These are phyloP conservation scores for Fusarium multiceps DNA, from an alignment of 2,329 filamentous ascomycete genomes.

Conservation along the genomic window DNA sequence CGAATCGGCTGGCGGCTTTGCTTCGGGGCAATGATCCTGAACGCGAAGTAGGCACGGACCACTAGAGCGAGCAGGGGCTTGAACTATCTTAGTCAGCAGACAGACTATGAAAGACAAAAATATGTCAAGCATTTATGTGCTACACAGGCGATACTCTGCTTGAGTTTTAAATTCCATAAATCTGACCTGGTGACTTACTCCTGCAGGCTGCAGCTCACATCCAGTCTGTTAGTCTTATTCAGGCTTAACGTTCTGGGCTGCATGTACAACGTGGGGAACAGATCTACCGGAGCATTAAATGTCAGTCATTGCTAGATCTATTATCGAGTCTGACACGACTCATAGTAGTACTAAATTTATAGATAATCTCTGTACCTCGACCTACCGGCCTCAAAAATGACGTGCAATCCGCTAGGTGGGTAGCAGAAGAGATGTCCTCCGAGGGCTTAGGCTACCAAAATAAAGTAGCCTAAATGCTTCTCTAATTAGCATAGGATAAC, in stretches of 20 bases:
- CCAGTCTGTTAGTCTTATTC: slow-evolving; percentile 16
- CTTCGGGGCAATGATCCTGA: slow-evolving; percentile 44
- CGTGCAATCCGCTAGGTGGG: neutral
- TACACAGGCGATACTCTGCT: neutral
- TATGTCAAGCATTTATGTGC: neutral
- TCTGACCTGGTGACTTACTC: neutral
- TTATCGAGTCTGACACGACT: slow-evolving; percentile 26
- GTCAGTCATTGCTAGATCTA: slow-evolving; percentile 10
- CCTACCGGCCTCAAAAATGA: neutral
- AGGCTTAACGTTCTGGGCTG: slow-evolving; percentile 18
- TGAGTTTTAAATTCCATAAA: slow-evolving; percentile 2
- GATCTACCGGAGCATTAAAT: slow-evolving; percentile 28
- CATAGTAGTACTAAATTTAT: neutral
- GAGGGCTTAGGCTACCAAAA: too few relatives aligned
- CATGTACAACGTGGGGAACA: slow-evolving; percentile 27
- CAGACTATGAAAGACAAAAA: neutral
- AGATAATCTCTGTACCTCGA: neutral
- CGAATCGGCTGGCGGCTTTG: slow-evolving; percentile 47
- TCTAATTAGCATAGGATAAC: too few relatives aligned
- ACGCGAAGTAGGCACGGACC: slow-evolving; percentile 55
- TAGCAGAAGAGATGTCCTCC: too few relatives aligned
- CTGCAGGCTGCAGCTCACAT: slow-evolving; percentile 15
- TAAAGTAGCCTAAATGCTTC: too few relatives aligned
- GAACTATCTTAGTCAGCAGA: slow-evolving; percentile 13
- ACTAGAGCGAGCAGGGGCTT: neutral